These are phyloP conservation scores for Trichophyton equinum DNA, from an alignment of 2,329 filamentous ascomycete species.

Conservation along the genomic window DNA sequence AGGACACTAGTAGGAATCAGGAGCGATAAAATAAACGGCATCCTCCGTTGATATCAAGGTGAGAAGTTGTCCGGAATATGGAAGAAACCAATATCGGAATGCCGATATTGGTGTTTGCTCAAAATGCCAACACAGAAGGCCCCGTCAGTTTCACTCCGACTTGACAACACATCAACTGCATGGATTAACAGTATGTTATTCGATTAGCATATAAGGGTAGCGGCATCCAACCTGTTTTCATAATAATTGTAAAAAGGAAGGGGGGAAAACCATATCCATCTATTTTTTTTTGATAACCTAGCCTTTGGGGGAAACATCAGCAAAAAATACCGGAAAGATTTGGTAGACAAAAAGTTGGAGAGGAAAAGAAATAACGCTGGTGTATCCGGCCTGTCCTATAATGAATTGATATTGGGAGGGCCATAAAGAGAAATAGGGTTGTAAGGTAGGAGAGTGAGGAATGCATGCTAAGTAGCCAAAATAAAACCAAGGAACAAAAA, in stretches of 20 bases:
- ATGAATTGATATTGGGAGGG: not conserved
- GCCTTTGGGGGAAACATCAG: not conserved
- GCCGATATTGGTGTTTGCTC: conserved; percentile 1
- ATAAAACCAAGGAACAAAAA: too few species aligned
- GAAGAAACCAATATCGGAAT: not conserved
- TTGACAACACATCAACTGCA: not conserved
- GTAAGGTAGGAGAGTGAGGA: not conserved
- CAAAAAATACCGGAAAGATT: not conserved
- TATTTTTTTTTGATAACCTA: not conserved
- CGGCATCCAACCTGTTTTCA: not conserved
- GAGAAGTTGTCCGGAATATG: not conserved
- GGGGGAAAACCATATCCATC: not conserved
- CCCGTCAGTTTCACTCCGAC: not conserved
- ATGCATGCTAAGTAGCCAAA: not conserved
- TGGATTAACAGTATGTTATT: not conserved
- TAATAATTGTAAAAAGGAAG: not conserved
- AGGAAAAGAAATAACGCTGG: not conserved
- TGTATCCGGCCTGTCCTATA: not conserved
- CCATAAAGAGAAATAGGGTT: not conserved
- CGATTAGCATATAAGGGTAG: not conserved
- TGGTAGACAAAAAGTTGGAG: not conserved
- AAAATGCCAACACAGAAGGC: not conserved
- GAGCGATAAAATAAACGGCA: not conserved
- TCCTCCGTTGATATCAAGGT: not conserved
- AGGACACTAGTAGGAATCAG: not conserved